A percentile compares a stretch with the other conserved stretches of the same genome.
Evolutionary conservation across 345 rosid species (phyloP).

Genomic region (Populus alba): DNA sequence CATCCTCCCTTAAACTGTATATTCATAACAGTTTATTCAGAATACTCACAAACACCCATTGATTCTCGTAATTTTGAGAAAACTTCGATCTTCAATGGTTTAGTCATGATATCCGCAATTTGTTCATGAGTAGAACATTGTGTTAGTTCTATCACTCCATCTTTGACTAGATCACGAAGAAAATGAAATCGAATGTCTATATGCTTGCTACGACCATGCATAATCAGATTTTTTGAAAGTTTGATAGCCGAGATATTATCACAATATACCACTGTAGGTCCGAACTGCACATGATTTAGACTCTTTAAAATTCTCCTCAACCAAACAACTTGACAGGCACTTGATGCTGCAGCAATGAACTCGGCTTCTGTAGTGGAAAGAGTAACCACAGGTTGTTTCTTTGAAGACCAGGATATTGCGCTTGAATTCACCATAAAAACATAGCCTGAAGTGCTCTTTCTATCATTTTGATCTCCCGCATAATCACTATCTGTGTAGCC

Average conservation of each 20-base stretch:
- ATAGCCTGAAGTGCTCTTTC: neutral
- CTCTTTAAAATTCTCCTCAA: neutral
- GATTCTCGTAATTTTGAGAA: too few species aligned
- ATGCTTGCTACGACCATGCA: neutral
- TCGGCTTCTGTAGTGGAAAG: neutral
- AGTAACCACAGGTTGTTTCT: neutral
- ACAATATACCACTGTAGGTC: neutral
- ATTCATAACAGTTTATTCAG: too few species aligned
- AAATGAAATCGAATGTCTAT: too few species aligned
- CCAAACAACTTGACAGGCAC: neutral
- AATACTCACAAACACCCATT: too few species aligned
- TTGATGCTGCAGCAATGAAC: neutral
- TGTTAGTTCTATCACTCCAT: too few species aligned
- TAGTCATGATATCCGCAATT: too few species aligned
- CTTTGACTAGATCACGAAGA: too few species aligned
- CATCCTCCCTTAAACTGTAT: too few species aligned
- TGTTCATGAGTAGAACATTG: too few species aligned
- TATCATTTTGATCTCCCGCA: neutral
- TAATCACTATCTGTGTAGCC: neutral
- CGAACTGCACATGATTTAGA: neutral
- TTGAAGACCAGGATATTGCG: neutral
- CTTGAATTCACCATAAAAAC: neutral
- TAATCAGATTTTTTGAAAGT: neutral
- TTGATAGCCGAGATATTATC: neutral
- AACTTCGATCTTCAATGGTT: too few species aligned